Base-by-base conservation (phyloP, 192 early-diverging fungal species). In the Entophlyctis luteolus region DNA sequence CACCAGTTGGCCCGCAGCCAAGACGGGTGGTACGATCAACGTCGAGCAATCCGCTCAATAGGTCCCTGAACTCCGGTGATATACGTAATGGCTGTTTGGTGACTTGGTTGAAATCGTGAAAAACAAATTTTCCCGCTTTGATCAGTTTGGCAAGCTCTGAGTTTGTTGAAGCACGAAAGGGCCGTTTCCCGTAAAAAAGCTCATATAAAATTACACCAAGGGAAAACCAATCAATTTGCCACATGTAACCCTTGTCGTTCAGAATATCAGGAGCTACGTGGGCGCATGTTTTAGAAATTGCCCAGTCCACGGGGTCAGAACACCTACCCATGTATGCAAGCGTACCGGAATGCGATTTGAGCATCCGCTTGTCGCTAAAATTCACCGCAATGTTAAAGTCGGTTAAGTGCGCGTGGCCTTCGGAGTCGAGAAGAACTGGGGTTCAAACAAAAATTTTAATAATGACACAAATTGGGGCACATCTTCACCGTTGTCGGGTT, bases 121-220 rank as follows among this genome's bases (percentile, higher is more conserved):
- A 85, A 3, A 73, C 71, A n/a, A 91, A 35, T 16, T 80, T 77
- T 35, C 85, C 78, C 3, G 80, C 36, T 29, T 80, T 72, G 57
- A 92, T 92, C 28, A 79, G 72, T 8, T 79, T 67, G 4, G 77
- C 80, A 50, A 91, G 65, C 20, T 74, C 59, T 5, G 85, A 79
- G 37, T 89, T 88, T 14, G 79, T 81, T 38, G 77, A 73, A 32
- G 79, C 89, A 38, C 77, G 71, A 72, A 91, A 92, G 14, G 89
- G 90, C 50, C 89, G 81, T 50, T 72, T 72, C 23, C 88, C 90
- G 70, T 89, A 93, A 23, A 94, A 75, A 50, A 88, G 86, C 77
- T 98, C 96, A 76, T 91, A 96, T 71, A 95, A 84, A 33, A 90
- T 82, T 2, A 95, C 88, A 18, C 96, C 94, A n/a, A 96, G 65